phyloP scores from a whole-genome alignment of 495 filamentous ascomycete species.

The Penicillium paradoxum region DNA sequence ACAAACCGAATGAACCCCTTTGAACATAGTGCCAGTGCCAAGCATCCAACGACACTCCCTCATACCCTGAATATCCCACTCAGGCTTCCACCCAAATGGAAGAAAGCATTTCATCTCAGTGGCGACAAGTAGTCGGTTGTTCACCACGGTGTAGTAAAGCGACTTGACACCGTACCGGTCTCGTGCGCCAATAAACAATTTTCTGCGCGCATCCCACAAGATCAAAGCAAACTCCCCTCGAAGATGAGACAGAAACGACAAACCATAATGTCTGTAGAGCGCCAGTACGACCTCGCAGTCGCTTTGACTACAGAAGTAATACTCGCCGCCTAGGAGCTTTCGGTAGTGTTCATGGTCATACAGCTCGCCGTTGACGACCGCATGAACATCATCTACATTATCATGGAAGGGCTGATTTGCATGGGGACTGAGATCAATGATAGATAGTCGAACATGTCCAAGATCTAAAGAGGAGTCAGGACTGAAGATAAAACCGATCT shows the following conservation, averaged over 20 bases:
- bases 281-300: slow-evolving; percentile 50
- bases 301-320: slow-evolving; percentile 36
- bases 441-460: slow-evolving; percentile 34
- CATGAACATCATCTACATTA: slow-evolving; percentile 36
- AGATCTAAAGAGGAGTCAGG: slow-evolving; percentile 12
- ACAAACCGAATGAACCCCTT: slow-evolving; percentile 25
- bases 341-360: slow-evolving; percentile 47
- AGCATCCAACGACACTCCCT: slow-evolving; percentile 31
- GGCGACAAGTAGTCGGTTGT: slow-evolving; percentile 33
- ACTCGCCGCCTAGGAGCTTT: slow-evolving; percentile 25
- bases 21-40: slow-evolving; percentile 41
- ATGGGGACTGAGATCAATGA: slow-evolving; percentile 45
- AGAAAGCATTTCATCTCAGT: slow-evolving; percentile 46
- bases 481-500: no score
- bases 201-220: slow-evolving; percentile 38
- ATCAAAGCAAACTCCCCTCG: slow-evolving; percentile 49
- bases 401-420: slow-evolving; percentile 46
- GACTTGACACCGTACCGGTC: slow-evolving; percentile 43
- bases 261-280: slow-evolving; percentile 44
- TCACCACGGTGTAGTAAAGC: slow-evolving; percentile 40
- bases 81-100: slow-evolving; percentile 39
- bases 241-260: slow-evolving; percentile 40
- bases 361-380: slow-evolving; percentile 53
- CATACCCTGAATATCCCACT: slow-evolving; percentile 46
- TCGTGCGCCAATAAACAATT: slow-evolving; percentile 1